Percentiles rank a stretch among this genome's conserved stretches.
Conservation (phyloP, 179 eudicot species). For the Vitellaria paradoxa region DNA sequence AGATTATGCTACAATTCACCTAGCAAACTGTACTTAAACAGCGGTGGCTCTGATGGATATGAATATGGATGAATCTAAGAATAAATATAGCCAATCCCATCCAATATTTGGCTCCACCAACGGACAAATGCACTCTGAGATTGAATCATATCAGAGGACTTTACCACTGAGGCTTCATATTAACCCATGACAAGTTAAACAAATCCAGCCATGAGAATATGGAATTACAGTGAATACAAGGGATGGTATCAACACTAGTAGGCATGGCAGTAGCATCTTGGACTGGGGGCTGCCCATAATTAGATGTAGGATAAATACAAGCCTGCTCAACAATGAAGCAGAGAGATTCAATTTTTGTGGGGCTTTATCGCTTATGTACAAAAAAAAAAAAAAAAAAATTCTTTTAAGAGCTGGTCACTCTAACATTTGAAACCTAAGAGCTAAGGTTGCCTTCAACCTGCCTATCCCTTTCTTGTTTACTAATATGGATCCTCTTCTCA, state of each 20-base stretch:
- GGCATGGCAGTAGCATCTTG: too few species aligned
- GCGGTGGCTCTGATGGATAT: background rate
- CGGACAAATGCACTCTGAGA: too few species aligned
- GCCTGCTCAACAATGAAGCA: too few species aligned
- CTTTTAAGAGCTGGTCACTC: background rate
- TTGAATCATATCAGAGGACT: background rate
- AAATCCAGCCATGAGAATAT: background rate
- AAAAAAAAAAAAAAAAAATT: background rate
- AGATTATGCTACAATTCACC: too few species aligned
- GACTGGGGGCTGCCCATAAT: too few species aligned
- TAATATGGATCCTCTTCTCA: too few species aligned
- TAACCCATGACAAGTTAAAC: background rate
- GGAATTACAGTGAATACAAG: background rate
- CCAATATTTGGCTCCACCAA: too few species aligned
- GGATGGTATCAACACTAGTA: background rate
- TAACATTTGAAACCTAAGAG: background rate
- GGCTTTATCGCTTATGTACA: too few species aligned
- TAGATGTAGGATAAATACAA: too few species aligned
- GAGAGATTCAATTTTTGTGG: too few species aligned
- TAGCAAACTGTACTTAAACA: background rate
- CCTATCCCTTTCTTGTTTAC: background rate
- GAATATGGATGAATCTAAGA: too few species aligned
- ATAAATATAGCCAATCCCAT: too few species aligned
- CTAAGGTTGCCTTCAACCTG: background rate
- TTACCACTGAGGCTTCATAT: background rate